Evolutionary conservation across 352 stramenopile species (phyloP).

Genomic region (Stramenopiles sp.): DNA sequence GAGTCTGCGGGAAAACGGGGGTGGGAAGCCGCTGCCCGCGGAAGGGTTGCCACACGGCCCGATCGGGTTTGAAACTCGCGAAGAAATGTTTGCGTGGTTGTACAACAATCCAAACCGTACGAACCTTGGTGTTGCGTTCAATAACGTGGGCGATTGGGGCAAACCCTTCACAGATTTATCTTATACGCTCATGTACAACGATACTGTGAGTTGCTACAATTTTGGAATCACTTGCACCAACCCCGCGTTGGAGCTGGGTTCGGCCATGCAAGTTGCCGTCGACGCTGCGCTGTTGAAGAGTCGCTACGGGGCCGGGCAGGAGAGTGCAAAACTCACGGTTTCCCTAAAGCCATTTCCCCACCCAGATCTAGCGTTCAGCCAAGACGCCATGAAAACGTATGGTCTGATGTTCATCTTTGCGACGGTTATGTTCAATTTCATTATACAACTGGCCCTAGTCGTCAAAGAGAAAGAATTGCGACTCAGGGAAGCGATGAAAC

Average conservation of each 20-base stretch:
- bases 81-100: background rate
- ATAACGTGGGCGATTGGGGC: background rate
- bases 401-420: background rate
- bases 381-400: conserved; percentile 5
- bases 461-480: conserved; percentile 69
- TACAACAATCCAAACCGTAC: background rate
- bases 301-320: background rate
- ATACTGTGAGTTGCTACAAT: background rate
- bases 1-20: background rate
- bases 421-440: background rate
- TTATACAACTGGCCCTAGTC: conserved; percentile 22
- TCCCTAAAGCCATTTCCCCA: background rate
- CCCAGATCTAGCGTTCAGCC: background rate
- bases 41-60: background rate
- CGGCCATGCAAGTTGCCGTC: background rate
- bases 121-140: background rate
- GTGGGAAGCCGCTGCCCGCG: background rate
- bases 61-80: background rate
- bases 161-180: background rate
- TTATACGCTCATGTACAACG: background rate
- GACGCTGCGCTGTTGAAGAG: background rate
- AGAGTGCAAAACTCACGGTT: background rate
- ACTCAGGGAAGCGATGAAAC: conserved; percentile 72
- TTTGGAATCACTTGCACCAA: background rate
- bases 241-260: background rate